Evolutionary conservation across 169 alveolate genomes (phyloP), one percentile per base, ranked within the genome.

Genomic region (Besnoitia besnoiti): DNA sequence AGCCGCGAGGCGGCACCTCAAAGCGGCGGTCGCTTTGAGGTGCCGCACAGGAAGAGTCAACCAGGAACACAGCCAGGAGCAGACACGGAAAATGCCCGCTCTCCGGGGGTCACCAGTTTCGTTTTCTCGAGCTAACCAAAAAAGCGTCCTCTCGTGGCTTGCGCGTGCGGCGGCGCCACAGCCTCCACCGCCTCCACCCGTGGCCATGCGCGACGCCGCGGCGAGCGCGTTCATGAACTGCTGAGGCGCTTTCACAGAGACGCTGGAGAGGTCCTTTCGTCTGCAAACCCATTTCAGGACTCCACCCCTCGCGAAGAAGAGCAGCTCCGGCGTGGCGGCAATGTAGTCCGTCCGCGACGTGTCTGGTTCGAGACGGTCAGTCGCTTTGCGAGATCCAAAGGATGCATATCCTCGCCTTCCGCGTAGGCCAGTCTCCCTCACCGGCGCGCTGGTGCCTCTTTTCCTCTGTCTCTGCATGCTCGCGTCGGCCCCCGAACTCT

Each of bases 261-360:
- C 87, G 47, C 61, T 30, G 16, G 87, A 19, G 0, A 91, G 62
- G 37, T 91, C 94, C 51, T 62, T 90, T 50, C 79, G 39, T 40
- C 94, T 80, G 67, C 94, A 91, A 8, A 91, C 94, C 94, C 94
- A 91, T 76, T 73, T 90, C 16, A 90, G 42, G 44, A n/a, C 40
- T 37, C 94, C 94, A 24, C 46, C 94, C 30, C 85, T 61, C 16
- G 82, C 49, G 73, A 85, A 91, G 47, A 91, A 37, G 55, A 91
- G 55, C 8, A 91, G 67, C 35, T 91, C 91, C 4, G 87, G 77
- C 0, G 94, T 91, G 33, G 82, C 89, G 21, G 61, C 76, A 35
- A 91, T 40, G 55, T 91, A 91, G 50, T 91, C 94, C 37, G 19
- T 85, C 39, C 67, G 67, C n/a, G 67, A 10, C 33, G 12, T 55